A percentile compares a stretch with the other conserved stretches of the same genome.
These are phyloP conservation scores for Fragaria iinumae DNA, from an alignment of 306 rosid genomes.

Conservation along the genomic window DNA sequence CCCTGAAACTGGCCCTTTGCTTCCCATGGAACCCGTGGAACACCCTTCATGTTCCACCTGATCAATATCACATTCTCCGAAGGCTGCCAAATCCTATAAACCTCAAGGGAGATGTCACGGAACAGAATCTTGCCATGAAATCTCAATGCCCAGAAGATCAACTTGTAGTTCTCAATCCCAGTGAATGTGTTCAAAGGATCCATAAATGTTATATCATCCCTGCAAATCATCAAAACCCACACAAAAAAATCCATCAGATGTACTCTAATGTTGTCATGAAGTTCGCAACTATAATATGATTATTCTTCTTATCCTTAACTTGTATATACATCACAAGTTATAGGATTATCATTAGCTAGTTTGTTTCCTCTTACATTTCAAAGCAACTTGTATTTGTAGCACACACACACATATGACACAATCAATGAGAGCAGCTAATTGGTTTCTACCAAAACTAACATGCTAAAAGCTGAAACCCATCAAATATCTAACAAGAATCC, in stretches of 20 bases:
- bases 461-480: neutral
- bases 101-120: slow-evolving; percentile 77
- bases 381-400: neutral
- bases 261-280: neutral
- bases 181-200: slow-evolving; percentile 84
- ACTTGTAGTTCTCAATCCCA: slow-evolving; percentile 84
- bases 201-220: slow-evolving; percentile 80
- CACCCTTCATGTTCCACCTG: slow-evolving; percentile 87
- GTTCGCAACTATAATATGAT: neutral
- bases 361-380: neutral
- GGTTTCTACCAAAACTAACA: neutral
- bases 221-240: slow-evolving; percentile 39
- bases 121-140: slow-evolving; percentile 81
- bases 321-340: neutral
- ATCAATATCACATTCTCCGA: slow-evolving; percentile 81
- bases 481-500: neutral
- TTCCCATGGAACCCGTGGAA: slow-evolving; percentile 96
- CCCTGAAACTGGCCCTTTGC: slow-evolving; percentile 89
- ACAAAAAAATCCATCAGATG: neutral
- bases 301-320: neutral
- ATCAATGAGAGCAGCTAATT: neutral
- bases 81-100: slow-evolving; percentile 89
- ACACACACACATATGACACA: neutral
- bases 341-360: neutral
- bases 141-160: slow-evolving; percentile 91